These are phyloP conservation scores for Rhinocladiella mackenziei DNA, from an alignment of 2,329 filamentous ascomycete species.

Conservation along the genomic window DNA sequence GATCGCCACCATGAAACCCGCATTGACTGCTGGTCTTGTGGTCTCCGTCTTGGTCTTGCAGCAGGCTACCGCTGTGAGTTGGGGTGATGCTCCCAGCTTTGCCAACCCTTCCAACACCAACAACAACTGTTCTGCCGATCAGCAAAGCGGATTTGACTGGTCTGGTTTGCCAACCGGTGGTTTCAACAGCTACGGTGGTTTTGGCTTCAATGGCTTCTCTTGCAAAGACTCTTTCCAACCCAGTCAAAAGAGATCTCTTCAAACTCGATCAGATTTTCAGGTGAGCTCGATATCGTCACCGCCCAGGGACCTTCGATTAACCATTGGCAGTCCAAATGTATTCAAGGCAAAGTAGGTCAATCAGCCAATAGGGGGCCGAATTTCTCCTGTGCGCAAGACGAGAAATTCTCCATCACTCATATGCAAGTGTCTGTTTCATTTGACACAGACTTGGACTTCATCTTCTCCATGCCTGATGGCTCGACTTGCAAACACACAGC, in stretches of 20 bases:
- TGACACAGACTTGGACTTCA: slow-evolving; percentile 76
- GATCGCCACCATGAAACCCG: slow-evolving; percentile 24
- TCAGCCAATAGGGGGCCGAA: slow-evolving; percentile 49
- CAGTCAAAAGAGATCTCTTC: slow-evolving; percentile 52
- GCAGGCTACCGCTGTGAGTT: slow-evolving; percentile 46
- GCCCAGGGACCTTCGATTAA: slow-evolving; percentile 39
- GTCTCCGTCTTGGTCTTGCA: slow-evolving; percentile 46
- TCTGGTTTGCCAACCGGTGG: slow-evolving; percentile 56
- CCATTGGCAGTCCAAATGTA: slow-evolving; percentile 54
- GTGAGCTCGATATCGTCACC: slow-evolving; percentile 1
- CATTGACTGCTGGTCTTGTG: slow-evolving; percentile 36
- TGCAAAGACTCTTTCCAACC: slow-evolving; percentile 57
- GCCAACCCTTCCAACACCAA: slow-evolving; percentile 66
- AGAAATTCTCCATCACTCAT: slow-evolving; percentile 68
- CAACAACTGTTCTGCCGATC: slow-evolving; percentile 71
- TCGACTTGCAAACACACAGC: slow-evolving; percentile 74
- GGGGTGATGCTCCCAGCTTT: slow-evolving; percentile 55
- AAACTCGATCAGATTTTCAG: slow-evolving; percentile 39
- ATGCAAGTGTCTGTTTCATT: slow-evolving; percentile 71
- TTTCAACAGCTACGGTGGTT: slow-evolving; percentile 66
- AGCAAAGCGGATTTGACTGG: slow-evolving; percentile 71
- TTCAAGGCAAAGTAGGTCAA: slow-evolving; percentile 51
- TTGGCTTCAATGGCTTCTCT: slow-evolving; percentile 68
- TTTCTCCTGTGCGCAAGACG: slow-evolving; percentile 54
- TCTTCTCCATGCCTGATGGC: slow-evolving; percentile 82